A percentile compares a stretch with the other conserved stretches of the same genome.
phyloP scores from a whole-genome alignment of 257 asterid genomes.

The Paraleonurus japonicus region DNA sequence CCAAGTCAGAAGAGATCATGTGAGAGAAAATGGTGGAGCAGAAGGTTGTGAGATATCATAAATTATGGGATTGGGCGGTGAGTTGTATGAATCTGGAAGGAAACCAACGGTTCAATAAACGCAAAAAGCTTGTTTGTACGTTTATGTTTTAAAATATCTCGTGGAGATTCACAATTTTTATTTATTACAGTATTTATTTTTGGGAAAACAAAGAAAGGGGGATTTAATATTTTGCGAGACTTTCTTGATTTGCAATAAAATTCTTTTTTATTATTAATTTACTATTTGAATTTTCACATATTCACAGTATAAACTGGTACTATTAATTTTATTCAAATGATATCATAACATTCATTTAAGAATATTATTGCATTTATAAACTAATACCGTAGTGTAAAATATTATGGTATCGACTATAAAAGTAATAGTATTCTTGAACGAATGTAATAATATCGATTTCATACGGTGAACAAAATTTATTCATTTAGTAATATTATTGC shows the following conservation, averaged over 20 bases:
- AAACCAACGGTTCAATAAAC: constrained; percentile 23
- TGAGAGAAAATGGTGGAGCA: neutral
- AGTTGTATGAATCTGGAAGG: constrained; percentile 21
- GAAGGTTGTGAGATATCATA: constrained; percentile 16
- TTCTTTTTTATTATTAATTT: too few relatives aligned
- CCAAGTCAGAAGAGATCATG: neutral
- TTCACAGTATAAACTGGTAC: too few relatives aligned
- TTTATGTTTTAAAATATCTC: constrained; percentile 26
- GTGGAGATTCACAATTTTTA: constrained; percentile 25
- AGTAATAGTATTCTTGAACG: too few relatives aligned
- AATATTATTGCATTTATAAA: too few relatives aligned
- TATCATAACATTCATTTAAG: too few relatives aligned
- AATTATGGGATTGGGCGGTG: constrained; percentile 28
- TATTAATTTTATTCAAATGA: too few relatives aligned
- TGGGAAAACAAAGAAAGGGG: neutral
- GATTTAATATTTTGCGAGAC: neutral
- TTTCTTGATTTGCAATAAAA: constrained; percentile 2
- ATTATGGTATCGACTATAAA: too few relatives aligned
- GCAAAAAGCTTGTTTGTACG: constrained; percentile 18
- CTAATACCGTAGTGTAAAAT: too few relatives aligned
- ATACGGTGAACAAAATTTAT: too few relatives aligned
- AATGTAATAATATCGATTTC: too few relatives aligned
- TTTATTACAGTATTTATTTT: neutral
- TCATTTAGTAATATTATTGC: too few relatives aligned
- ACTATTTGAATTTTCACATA: too few relatives aligned